Evolutionary conservation across 495 filamentous ascomycete genomes (phyloP).

Genomic region (Aspergillus carlsbadensis): DNA sequence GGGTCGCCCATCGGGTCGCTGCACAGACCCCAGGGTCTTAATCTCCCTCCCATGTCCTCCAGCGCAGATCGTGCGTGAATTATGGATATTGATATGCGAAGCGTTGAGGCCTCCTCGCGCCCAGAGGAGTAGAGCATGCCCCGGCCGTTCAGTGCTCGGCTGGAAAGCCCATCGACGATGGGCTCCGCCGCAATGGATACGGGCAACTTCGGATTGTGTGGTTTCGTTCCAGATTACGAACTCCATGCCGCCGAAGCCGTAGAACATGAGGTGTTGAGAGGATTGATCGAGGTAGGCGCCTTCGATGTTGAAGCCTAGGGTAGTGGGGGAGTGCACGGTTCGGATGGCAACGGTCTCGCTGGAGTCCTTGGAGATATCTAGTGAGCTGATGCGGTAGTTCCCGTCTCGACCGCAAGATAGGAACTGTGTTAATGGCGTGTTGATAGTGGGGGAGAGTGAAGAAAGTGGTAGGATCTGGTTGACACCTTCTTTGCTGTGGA

Average conservation of each 20-base stretch:
- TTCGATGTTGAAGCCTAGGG: constrained; percentile 68
- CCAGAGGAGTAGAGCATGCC: constrained; percentile 50
- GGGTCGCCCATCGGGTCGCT: constrained; percentile 15
- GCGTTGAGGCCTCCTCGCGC: constrained; percentile 44
- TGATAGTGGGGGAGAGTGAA: constrained; percentile 10
- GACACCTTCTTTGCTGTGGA: constrained; percentile 66
- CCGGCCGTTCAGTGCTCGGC: constrained; percentile 18
- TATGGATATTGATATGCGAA: constrained; percentile 45
- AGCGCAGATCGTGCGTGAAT: constrained; percentile 54
- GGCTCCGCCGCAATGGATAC: constrained; percentile 76
- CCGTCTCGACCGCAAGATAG: constrained; percentile 76
- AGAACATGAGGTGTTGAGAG: constrained; percentile 59
- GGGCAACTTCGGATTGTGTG: constrained; percentile 60
- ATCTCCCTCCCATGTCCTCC: constrained; percentile 90
- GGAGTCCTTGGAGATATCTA: constrained; percentile 11
- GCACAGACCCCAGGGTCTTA: constrained; percentile 64
- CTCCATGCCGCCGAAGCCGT: constrained; percentile 74
- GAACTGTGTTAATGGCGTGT: constrained; percentile 28
- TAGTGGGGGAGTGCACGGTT: constrained; percentile 54
- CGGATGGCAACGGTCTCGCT: constrained; percentile 24
- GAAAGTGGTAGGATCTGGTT: constrained; percentile 55
- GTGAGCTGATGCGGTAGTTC: constrained; percentile 57
- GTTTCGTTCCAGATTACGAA: constrained; percentile 81
- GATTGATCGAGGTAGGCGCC: constrained; percentile 56
- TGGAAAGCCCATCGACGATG: constrained; percentile 71